These are phyloP conservation scores for Russula sp. DNA, from an alignment of 768 basidiomycete genomes.

Conservation along the genomic window DNA sequence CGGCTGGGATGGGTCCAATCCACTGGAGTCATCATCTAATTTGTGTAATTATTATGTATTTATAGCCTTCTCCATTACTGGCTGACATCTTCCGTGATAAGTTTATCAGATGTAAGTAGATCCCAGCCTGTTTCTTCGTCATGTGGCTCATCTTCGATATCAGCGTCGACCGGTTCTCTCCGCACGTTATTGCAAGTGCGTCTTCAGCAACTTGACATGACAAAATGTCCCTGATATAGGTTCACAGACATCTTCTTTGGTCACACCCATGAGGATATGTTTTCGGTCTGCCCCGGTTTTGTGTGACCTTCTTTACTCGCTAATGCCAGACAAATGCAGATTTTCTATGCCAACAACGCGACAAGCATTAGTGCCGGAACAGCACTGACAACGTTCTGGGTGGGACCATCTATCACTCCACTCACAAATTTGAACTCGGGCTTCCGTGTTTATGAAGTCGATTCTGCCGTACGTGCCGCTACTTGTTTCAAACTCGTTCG, in stretches of 20 bases:
- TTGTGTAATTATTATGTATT: slow-evolving; percentile 42
- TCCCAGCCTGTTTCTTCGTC: not conserved
- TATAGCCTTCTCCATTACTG: not conserved
- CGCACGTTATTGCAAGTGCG: slow-evolving; percentile 70
- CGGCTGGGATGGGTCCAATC: slow-evolving; percentile 69
- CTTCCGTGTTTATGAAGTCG: slow-evolving; percentile 66
- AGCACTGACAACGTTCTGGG: slow-evolving; percentile 52
- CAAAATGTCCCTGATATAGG: not conserved
- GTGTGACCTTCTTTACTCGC: not conserved
- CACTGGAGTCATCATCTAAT: slow-evolving; percentile 56
- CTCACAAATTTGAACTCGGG: slow-evolving; percentile 67
- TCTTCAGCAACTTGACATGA: slow-evolving; percentile 20
- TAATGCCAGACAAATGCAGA: slow-evolving; percentile 31
- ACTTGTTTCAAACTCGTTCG: not conserved
- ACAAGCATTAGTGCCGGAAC: slow-evolving; percentile 49
- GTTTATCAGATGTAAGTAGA: slow-evolving; percentile 43
- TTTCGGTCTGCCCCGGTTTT: slow-evolving; percentile 38
- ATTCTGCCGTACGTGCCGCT: slow-evolving; percentile 47
- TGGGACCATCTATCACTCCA: slow-evolving; percentile 64
- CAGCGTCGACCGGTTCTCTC: slow-evolving; percentile 71
- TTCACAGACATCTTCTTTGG: slow-evolving; percentile 65
- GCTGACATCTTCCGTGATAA: slow-evolving; percentile 18
- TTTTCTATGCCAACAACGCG: slow-evolving; percentile 67
- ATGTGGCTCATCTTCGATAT: not conserved
- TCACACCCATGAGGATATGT: slow-evolving; percentile 68